Conservation (phyloP, 768 basidiomycete genomes). For the Nidularia pulvinata region DNA sequence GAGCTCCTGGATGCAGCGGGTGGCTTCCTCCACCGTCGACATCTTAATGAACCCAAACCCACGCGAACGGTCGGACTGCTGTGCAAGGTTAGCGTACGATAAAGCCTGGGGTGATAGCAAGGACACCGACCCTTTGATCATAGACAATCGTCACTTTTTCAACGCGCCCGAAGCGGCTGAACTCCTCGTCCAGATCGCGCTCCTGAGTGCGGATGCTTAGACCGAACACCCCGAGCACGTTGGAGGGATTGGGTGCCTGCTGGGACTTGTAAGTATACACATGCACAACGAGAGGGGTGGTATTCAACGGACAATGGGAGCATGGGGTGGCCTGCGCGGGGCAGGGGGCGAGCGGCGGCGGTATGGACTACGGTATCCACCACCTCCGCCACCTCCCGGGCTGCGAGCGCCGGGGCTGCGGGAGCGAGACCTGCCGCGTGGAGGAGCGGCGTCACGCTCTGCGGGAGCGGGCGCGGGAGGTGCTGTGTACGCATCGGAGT, state of each 20-base stretch:
- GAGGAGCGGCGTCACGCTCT: slow-evolving; percentile 52
- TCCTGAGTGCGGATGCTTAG: slow-evolving; percentile 94
- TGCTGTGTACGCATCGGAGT: slow-evolving; percentile 80
- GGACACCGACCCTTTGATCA: slow-evolving; percentile 75
- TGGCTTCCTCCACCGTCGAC: slow-evolving; percentile 86
- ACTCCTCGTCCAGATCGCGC: slow-evolving; percentile 94
- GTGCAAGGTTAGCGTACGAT: slow-evolving; percentile 8
- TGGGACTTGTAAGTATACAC: slow-evolving; percentile 34
- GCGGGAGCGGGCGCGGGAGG: slow-evolving; percentile 50
- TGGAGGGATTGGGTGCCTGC: slow-evolving; percentile 87
- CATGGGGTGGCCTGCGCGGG: slow-evolving; percentile 66
- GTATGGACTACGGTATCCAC: slow-evolving; percentile 43
- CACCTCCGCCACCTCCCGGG: slow-evolving; percentile 39
- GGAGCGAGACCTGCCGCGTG: slow-evolving; percentile 75
- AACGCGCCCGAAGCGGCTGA: slow-evolving; percentile 83
- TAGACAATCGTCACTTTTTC: slow-evolving; percentile 98
- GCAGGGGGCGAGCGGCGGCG: slow-evolving; percentile 60
- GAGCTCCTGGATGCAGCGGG: slow-evolving; percentile 83
- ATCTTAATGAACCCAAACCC: slow-evolving; percentile 99
- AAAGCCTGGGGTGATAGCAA: not conserved
- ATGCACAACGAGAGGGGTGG: slow-evolving; percentile 8
- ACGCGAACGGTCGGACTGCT: slow-evolving; percentile 90
- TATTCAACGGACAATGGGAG: slow-evolving; percentile 63
- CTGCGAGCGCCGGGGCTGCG: slow-evolving; percentile 61
- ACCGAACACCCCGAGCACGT: slow-evolving; percentile 97